These are phyloP conservation scores for Apophysomyces variabilis DNA, from an alignment of 371 early-diverging fungal genomes.

Conservation along the genomic window DNA sequence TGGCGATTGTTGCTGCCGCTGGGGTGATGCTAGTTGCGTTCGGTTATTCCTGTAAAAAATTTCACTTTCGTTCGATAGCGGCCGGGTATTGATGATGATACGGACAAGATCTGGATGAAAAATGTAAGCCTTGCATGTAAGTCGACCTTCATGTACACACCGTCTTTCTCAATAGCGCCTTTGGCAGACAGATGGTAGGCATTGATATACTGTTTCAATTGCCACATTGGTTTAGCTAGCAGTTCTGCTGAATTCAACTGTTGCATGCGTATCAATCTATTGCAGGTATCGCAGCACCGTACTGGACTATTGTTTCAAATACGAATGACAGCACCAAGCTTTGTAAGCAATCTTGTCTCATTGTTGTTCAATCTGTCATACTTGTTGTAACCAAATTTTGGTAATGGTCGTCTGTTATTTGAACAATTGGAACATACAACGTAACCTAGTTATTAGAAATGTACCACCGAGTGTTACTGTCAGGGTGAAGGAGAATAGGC, in stretches of 20 bases:
- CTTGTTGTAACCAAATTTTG: conserved; percentile 58
- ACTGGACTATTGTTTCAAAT: conserved; percentile 31
- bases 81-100: conserved; percentile 48
- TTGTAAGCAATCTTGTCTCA: background rate
- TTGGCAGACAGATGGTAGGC: conserved; percentile 46
- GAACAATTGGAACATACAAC: conserved; percentile 53
- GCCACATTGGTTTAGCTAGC: conserved; percentile 30
- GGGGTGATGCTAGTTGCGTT: conserved; percentile 7
- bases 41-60: conserved; percentile 33
- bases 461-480: too few relatives aligned
- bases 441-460: conserved; percentile 33
- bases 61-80: conserved; percentile 51
- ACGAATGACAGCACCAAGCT: background rate
- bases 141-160: background rate
- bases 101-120: conserved; percentile 35
- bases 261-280: conserved; percentile 45
- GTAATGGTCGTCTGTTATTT: conserved; percentile 33
- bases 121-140: background rate
- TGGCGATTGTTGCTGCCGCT: conserved; percentile 18
- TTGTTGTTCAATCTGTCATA: conserved; percentile 19
- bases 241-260: conserved; percentile 43
- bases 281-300: conserved; percentile 49
- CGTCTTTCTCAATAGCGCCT: conserved; percentile 47
- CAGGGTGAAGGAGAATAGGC: background rate
- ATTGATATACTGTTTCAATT: conserved; percentile 41